A percentile compares a stretch with the other conserved stretches of the same genome.
Conservation (phyloP, 495 filamentous ascomycete species). For the Xylaria bambusicola region DNA sequence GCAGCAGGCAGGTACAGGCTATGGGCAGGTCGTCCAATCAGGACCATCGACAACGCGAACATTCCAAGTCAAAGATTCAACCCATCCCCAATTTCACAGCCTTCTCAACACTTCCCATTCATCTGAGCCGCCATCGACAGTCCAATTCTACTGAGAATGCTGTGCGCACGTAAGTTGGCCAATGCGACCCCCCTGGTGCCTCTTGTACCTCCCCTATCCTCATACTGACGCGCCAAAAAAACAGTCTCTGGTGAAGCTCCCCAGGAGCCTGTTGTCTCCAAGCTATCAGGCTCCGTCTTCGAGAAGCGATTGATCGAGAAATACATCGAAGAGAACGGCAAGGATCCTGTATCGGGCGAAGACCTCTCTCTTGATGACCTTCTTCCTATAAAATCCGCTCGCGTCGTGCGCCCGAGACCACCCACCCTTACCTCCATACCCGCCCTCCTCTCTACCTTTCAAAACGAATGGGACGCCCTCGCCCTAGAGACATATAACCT, state of each 20-base stretch:
- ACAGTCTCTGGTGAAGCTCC: constrained; percentile 96
- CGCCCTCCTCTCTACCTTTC: constrained; percentile 92
- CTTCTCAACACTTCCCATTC: not conserved
- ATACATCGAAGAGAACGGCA: constrained; percentile 91
- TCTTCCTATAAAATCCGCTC: constrained; percentile 79
- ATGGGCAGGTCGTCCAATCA: not conserved
- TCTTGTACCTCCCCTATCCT: not conserved
- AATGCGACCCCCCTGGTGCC: not conserved
- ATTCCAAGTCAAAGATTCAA: not conserved
- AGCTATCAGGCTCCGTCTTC: constrained; percentile 79
- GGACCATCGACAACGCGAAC: constrained; percentile 8
- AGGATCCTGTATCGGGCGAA: constrained; percentile 90
- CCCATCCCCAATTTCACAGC: not conserved
- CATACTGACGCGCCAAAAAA: constrained; percentile 17
- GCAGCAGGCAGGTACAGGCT: not conserved
- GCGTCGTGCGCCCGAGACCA: constrained; percentile 82
- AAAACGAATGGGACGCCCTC: constrained; percentile 97
- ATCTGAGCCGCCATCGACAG: not conserved
- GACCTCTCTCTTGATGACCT: constrained; percentile 84
- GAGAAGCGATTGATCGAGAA: constrained; percentile 94
- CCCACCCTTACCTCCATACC: constrained; percentile 96
- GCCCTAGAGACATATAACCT: constrained; percentile 88
- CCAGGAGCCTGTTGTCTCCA: constrained; percentile 89
- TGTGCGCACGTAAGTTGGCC: constrained; percentile 31
- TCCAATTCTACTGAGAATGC: constrained; percentile 20